These are phyloP conservation scores for Chaetomiaceae sp. DNA, from an alignment of 2,329 filamentous ascomycete species.

Conservation along the genomic window DNA sequence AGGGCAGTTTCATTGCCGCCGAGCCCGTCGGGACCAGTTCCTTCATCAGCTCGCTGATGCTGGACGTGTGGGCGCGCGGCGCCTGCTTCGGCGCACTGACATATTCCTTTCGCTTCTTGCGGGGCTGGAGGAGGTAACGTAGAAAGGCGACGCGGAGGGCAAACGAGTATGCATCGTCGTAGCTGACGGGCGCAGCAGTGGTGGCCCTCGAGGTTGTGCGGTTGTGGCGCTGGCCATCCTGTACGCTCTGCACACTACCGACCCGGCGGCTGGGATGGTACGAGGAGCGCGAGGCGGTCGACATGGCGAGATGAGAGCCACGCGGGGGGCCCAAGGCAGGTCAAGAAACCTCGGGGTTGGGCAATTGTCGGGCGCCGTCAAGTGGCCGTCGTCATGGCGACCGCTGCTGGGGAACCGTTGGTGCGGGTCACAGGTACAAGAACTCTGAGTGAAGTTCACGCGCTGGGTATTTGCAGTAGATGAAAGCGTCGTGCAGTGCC, in stretches of 20 bases:
- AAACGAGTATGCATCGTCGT: conserved; percentile 85
- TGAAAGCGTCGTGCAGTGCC: background rate
- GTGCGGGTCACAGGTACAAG: no score
- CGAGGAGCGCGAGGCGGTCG: conserved; percentile 44
- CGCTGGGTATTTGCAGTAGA: no score
- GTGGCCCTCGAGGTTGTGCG: conserved; percentile 43
- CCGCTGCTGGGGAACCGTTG: background rate
- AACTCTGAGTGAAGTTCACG: background rate
- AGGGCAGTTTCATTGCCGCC: conserved; percentile 51
- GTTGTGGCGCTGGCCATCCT: conserved; percentile 35
- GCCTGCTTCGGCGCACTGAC: conserved; percentile 60
- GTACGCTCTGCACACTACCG: conserved; percentile 21
- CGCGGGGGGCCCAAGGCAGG: background rate
- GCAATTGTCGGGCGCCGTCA: background rate
- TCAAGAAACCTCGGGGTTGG: background rate
- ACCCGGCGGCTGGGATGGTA: conserved; percentile 41
- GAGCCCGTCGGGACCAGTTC: conserved; percentile 56
- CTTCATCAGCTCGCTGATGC: conserved; percentile 79
- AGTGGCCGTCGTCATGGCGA: conserved; percentile 11
- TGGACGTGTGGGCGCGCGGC: conserved; percentile 58
- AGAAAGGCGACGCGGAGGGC: conserved; percentile 88
- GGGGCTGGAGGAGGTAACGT: conserved; percentile 85
- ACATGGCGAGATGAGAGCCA: conserved; percentile 35
- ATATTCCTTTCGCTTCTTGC: conserved; percentile 84
- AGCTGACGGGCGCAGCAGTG: conserved; percentile 43